Conservation (phyloP, 345 rosid genomes). For the Psidium guajava region DNA sequence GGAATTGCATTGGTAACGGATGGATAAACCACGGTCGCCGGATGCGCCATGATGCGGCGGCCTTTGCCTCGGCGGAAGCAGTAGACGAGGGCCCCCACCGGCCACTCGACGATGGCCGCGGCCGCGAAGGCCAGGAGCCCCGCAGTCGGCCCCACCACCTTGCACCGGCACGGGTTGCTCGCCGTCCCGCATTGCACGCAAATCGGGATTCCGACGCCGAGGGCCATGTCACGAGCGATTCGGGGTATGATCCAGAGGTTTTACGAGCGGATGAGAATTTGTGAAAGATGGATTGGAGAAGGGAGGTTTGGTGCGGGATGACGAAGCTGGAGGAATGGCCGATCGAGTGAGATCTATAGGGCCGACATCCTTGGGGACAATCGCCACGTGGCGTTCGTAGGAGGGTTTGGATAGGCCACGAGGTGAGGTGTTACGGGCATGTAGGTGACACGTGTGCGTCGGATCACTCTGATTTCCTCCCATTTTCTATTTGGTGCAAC, state of each 20-base stretch:
- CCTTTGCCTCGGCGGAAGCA: constrained; percentile 60
- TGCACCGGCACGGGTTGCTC: constrained; percentile 77
- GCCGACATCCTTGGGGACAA: not conserved
- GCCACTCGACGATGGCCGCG: constrained; percentile 76
- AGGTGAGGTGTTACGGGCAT: not conserved
- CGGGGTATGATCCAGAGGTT: not conserved
- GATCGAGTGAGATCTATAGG: not conserved
- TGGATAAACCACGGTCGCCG: constrained; percentile 69
- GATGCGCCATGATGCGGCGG: constrained; percentile 79
- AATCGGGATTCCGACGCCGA: constrained; percentile 28
- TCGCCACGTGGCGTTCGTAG: not conserved
- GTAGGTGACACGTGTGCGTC: not conserved
- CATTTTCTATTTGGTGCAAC: not conserved
- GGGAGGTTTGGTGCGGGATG: not conserved
- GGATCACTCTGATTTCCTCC: not conserved
- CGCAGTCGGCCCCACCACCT: constrained; percentile 74
- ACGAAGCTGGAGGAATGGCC: not conserved
- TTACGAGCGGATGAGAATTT: not conserved
- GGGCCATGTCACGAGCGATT: not conserved
- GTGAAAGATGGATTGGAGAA: not conserved
- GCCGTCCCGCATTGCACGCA: constrained; percentile 64
- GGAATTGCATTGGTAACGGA: constrained; percentile 48
- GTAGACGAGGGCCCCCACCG: constrained; percentile 73
- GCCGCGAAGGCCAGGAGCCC: constrained; percentile 71
- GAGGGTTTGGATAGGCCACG: not conserved